Conservation (phyloP, 106 monocot genomes). For the Phalaenopsis equestris region DNA sequence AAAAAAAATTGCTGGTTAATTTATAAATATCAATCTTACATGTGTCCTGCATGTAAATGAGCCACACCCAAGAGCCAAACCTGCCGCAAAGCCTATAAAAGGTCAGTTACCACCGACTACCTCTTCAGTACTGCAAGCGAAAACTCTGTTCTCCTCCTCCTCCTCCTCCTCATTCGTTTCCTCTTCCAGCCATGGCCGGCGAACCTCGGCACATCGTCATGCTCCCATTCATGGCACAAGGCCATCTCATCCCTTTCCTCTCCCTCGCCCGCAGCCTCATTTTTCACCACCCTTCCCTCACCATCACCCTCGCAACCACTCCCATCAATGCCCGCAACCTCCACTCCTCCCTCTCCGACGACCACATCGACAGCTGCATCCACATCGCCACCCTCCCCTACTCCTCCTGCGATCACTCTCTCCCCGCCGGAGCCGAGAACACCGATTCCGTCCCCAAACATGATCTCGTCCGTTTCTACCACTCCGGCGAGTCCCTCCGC, state of each 20-base stretch:
- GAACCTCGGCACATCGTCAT: constrained; percentile 19
- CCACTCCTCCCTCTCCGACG: constrained; percentile 25
- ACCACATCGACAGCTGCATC: constrained; percentile 4
- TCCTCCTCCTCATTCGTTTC: no score
- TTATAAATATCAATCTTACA: no score
- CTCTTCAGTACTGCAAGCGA: no score
- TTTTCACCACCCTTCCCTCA: constrained; percentile 15
- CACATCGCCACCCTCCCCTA: not conserved
- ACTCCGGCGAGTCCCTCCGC: constrained; percentile 27
- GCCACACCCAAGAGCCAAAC: no score
- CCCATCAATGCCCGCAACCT: constrained; percentile 25
- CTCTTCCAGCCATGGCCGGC: not conserved
- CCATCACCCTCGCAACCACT: not conserved
- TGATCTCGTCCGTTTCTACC: constrained; percentile 45
- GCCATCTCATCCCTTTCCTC: constrained; percentile 76
- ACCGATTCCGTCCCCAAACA: constrained; percentile 15
- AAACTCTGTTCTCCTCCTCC: no score
- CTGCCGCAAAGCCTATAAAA: no score
- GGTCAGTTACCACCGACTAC: no score
- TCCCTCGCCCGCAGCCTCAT: constrained; percentile 38
- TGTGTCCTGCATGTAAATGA: no score
- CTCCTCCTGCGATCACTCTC: constrained; percentile 29
- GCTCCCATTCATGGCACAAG: constrained; percentile 58
- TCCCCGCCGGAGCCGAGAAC: constrained; percentile 24
- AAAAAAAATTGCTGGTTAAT: no score